phyloP scores from a whole-genome alignment of 768 basidiomycete genomes.

The Psilocybe sp. region DNA sequence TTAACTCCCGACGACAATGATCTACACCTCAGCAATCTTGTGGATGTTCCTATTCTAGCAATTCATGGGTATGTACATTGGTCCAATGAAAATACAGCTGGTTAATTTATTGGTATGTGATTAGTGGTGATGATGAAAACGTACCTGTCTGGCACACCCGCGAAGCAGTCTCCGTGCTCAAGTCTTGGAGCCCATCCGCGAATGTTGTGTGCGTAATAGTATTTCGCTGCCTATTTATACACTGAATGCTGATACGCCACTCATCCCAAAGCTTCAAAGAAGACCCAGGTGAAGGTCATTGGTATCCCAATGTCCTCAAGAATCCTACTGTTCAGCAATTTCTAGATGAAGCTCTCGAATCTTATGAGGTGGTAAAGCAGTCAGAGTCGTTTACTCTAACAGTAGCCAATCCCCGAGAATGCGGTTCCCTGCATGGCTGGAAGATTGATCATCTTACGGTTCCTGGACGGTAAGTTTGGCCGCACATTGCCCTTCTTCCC shows the following conservation, averaged over 20 bases:
- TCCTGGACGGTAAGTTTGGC: constrained; percentile 63
- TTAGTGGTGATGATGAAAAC: constrained; percentile 76
- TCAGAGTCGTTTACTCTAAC: constrained; percentile 63
- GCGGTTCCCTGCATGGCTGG: constrained; percentile 71
- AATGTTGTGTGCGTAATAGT: constrained; percentile 46
- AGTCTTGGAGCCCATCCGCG: constrained; percentile 51
- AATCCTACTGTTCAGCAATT: constrained; percentile 57
- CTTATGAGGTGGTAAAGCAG: constrained; percentile 10
- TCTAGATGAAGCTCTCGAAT: constrained; percentile 33
- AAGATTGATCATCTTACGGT: constrained; percentile 51
- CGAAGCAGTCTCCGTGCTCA: constrained; percentile 56
- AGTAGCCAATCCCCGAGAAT: constrained; percentile 64
- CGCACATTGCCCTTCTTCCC: neutral
- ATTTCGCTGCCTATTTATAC: neutral
- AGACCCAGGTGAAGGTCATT: constrained; percentile 62
- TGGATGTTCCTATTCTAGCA: constrained; percentile 64
- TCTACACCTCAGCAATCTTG: constrained; percentile 76
- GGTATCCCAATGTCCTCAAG: constrained; percentile 61
- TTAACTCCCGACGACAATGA: constrained; percentile 88
- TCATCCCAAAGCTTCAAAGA: constrained; percentile 54
- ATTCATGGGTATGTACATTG: constrained; percentile 66
- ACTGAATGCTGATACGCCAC: neutral
- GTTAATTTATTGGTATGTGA: neutral
- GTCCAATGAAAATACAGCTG: neutral
- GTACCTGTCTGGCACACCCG: constrained; percentile 87